Percentiles rank a stretch among this genome's conserved stretches.
Evolutionary conservation across 2,329 filamentous ascomycete genomes (phyloP).

Genomic region (Pseudogymnoascus sp.): DNA sequence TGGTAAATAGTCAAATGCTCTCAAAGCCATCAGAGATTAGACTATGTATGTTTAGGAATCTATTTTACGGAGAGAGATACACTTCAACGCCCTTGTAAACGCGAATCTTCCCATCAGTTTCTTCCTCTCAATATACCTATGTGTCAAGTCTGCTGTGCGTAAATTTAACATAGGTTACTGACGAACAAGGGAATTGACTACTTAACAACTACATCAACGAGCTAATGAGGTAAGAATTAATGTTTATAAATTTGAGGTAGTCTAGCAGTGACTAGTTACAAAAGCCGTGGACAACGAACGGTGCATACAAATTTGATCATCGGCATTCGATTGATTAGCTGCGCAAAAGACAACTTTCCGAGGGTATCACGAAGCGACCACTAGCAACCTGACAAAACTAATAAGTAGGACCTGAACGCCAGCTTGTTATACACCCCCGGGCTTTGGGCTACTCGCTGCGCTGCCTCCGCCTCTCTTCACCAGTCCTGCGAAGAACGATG

Average conservation of each 20-base stretch:
- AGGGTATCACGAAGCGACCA: slow-evolving; percentile 1
- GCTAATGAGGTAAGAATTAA: no score
- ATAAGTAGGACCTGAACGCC: background rate
- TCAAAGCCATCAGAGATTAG: background rate
- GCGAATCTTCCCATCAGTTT: slow-evolving; percentile 28
- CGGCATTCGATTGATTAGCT: background rate
- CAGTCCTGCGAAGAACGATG: slow-evolving; percentile 51
- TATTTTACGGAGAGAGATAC: background rate
- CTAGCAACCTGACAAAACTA: background rate
- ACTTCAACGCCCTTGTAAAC: slow-evolving; percentile 20
- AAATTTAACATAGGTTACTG: no score
- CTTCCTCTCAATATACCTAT: slow-evolving; percentile 24
- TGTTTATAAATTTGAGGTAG: no score
- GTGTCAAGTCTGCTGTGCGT: background rate
- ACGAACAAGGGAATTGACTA: no score
- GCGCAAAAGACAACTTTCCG: background rate
- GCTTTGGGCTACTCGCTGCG: slow-evolving; percentile 25
- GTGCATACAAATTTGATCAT: background rate
- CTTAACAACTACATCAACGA: no score
- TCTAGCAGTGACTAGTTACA: background rate
- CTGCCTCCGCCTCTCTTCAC: slow-evolving; percentile 41
- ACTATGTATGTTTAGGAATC: background rate
- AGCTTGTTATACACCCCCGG: slow-evolving; percentile 13
- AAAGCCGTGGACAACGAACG: background rate
- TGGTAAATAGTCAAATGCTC: background rate